Evolutionary conservation across 1,139 yeast species (phyloP).

Genomic region (Petasospora rhodanensis): DNA sequence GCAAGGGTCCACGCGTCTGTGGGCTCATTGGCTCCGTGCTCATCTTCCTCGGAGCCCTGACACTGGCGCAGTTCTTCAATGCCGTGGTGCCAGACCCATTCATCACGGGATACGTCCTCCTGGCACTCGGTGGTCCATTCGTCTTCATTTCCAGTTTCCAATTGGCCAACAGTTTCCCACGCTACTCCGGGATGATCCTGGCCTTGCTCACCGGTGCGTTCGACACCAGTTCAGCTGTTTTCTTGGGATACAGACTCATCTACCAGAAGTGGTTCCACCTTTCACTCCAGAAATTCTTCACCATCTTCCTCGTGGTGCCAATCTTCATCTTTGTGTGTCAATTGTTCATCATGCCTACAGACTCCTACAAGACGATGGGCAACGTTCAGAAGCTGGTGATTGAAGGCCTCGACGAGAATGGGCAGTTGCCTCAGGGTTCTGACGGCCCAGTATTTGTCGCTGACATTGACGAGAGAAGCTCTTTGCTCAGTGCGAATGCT

Average conservation of each 20-base stretch:
- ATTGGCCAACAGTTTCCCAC: conserved; percentile 68
- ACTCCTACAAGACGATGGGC: conserved; percentile 69
- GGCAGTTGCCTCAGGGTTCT: conserved; percentile 30
- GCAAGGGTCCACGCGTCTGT: conserved; percentile 73
- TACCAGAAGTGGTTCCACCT: conserved; percentile 40
- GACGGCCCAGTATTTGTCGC: conserved; percentile 28
- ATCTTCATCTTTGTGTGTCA: conserved; percentile 70
- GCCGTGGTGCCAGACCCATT: conserved; percentile 45
- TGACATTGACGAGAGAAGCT: conserved; percentile 28
- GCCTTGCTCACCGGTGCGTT: conserved; percentile 75
- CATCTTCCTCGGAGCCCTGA: conserved; percentile 52
- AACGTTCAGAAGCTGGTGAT: conserved; percentile 63
- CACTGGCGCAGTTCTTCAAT: conserved; percentile 30
- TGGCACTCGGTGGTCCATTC: conserved; percentile 81
- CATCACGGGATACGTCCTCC: conserved; percentile 55
- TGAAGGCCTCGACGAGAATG: conserved; percentile 62
- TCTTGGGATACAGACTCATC: conserved; percentile 57
- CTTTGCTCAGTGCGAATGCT: conserved; percentile 22
- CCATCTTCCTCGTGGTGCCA: conserved; percentile 66
- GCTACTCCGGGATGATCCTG: conserved; percentile 62
- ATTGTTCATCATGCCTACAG: conserved; percentile 69
- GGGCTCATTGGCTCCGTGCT: conserved; percentile 69
- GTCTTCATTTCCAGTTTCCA: conserved; percentile 79
- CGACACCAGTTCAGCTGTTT: conserved; percentile 73
- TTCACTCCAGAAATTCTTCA: conserved; percentile 54